Percentiles rank a stretch among this genome's conserved stretches.
Conservation (phyloP, 2,329 filamentous ascomycete genomes). For the Chrysoporthe deuterocubensis region DNA sequence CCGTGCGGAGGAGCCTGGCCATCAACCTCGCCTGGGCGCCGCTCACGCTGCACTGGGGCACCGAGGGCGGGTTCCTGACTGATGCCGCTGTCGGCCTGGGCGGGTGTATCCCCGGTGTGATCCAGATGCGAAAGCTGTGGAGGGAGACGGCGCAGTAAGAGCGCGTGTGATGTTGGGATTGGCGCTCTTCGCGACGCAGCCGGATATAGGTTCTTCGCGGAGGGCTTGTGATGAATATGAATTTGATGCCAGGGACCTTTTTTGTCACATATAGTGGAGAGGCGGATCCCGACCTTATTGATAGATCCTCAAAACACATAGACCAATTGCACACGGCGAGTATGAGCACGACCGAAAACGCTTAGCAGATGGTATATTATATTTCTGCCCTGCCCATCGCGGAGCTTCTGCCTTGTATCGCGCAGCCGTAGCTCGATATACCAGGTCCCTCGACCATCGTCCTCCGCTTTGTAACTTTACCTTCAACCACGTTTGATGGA, state of each 20-base stretch:
- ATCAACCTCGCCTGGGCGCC: slow-evolving; percentile 79
- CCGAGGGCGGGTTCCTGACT: slow-evolving; percentile 61
- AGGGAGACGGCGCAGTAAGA: slow-evolving; percentile 38
- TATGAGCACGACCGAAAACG: background rate
- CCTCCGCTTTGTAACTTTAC: background rate
- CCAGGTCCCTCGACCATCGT: background rate
- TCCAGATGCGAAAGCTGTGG: slow-evolving; percentile 53
- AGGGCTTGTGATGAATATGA: too few relatives aligned
- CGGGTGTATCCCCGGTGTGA: slow-evolving; percentile 49
- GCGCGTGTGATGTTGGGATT: background rate
- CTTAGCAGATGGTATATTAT: background rate
- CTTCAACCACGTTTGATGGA: background rate
- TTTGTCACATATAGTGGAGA: background rate
- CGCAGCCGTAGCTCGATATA: background rate
- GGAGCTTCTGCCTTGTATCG: background rate
- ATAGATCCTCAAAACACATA: background rate
- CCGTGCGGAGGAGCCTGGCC: slow-evolving; percentile 69
- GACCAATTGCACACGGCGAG: background rate
- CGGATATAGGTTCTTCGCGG: background rate
- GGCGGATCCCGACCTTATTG: background rate
- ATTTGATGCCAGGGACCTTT: background rate
- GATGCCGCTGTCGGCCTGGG: slow-evolving; percentile 48
- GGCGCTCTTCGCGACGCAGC: background rate
- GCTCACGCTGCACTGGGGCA: slow-evolving; percentile 82
- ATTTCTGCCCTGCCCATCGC: background rate